Percentiles rank a stretch among this genome's conserved stretches.
phyloP scores from a whole-genome alignment of 768 basidiomycete species.

The Psilocybe cubensis region DNA sequence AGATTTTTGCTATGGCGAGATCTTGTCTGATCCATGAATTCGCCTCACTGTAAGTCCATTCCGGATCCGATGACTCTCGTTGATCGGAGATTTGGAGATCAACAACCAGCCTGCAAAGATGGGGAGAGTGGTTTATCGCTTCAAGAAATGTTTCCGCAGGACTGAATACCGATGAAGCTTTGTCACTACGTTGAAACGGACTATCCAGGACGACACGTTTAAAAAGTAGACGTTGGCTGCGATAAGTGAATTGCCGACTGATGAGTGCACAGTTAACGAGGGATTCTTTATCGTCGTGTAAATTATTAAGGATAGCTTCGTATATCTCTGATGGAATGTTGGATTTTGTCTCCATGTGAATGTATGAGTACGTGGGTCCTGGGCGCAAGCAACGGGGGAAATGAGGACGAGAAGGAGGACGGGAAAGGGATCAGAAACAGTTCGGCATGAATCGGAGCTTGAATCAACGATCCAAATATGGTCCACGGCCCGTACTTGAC shows the following conservation, averaged over 20 bases:
- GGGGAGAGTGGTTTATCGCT: constrained; percentile 5
- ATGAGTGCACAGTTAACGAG: constrained; percentile 16
- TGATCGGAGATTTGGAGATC: constrained; percentile 15
- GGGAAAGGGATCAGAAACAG: too few species aligned
- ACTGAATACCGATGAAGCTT: neutral
- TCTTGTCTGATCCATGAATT: constrained; percentile 16
- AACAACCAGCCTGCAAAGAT: constrained; percentile 9
- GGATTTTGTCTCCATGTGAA: neutral
- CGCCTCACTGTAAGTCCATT: constrained; percentile 12
- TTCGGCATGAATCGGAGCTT: too few species aligned
- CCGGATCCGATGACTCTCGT: too few species aligned
- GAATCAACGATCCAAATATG: too few species aligned
- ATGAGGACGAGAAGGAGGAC: too few species aligned
- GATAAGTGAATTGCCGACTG: constrained; percentile 5
- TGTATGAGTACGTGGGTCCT: neutral
- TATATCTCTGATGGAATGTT: constrained; percentile 15
- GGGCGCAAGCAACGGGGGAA: too few species aligned
- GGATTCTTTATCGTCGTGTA: neutral
- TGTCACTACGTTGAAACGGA: too few species aligned
- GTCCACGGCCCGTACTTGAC: too few species aligned
- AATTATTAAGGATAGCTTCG: constrained; percentile 12
- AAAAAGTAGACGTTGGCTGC: constrained; percentile 13
- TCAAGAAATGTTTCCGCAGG: constrained; percentile 6
- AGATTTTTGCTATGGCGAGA: neutral
- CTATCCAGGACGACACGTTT: constrained; percentile 8